These are phyloP conservation scores for Boletus patriciae DNA, from an alignment of 768 basidiomycete genomes.

Conservation along the genomic window DNA sequence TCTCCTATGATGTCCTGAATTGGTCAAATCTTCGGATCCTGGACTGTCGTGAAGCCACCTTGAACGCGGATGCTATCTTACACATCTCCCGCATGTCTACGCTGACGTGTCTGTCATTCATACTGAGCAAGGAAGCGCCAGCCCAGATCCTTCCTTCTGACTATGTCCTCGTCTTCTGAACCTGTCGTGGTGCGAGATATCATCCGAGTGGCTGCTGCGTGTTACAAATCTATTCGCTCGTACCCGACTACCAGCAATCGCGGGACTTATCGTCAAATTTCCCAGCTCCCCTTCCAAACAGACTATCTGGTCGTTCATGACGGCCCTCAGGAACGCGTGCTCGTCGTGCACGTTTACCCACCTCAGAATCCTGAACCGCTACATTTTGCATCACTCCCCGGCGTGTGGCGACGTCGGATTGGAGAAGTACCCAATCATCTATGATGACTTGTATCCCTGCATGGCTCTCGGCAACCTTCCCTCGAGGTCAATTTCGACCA, in stretches of 20 bases:
- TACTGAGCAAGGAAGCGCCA: not conserved
- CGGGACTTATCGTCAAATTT: not conserved
- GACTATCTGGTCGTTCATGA: not conserved
- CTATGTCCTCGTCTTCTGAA: not conserved
- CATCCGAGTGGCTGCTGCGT: not conserved
- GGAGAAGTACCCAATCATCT: too few species aligned
- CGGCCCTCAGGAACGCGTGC: not conserved
- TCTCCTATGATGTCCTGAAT: not conserved
- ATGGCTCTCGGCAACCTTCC: too few species aligned
- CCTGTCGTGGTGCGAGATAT: not conserved
- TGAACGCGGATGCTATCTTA: not conserved
- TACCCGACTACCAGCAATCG: not conserved
- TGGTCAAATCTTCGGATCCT: conserved; percentile 2
- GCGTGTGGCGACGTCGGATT: not conserved
- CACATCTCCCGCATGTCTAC: not conserved
- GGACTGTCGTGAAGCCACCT: not conserved
- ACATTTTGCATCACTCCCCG: not conserved
- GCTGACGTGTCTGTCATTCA: not conserved
- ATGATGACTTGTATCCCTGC: too few species aligned
- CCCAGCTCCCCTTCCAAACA: not conserved
- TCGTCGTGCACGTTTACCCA: not conserved
- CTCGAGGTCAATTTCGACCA: too few species aligned
- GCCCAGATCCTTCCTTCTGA: not conserved
- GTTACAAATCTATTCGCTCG: not conserved
- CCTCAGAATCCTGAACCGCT: conserved; percentile 3